phyloP scores from a whole-genome alignment of 1,139 yeast genomes.

The Candida tropicalis region DNA sequence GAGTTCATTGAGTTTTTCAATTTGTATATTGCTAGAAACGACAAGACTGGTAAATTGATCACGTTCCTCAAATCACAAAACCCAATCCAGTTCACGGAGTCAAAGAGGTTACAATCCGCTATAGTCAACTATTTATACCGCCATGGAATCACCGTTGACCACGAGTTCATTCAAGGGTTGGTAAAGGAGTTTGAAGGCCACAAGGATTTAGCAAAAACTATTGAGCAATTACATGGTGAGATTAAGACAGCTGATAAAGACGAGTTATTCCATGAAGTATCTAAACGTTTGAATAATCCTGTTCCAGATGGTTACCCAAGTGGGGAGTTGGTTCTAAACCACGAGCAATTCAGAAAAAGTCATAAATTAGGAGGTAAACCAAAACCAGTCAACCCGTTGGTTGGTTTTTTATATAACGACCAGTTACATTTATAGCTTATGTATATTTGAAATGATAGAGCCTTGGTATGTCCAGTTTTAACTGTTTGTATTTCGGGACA shows the following conservation, averaged over 20 bases:
- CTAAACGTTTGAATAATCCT: slow-evolving; percentile 20
- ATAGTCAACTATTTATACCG: slow-evolving; percentile 30
- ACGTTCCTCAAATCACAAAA: slow-evolving; percentile 71
- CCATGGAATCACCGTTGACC: slow-evolving; percentile 25
- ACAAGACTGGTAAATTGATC: slow-evolving; percentile 51
- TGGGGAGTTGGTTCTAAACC: slow-evolving; percentile 24
- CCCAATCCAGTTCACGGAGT: slow-evolving; percentile 27
- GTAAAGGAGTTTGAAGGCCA: slow-evolving; percentile 25
- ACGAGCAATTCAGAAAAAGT: slow-evolving; percentile 28
- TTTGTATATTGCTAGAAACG: slow-evolving; percentile 38
- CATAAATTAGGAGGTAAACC: slow-evolving; percentile 34
- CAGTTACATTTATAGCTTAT: slow-evolving; percentile 30
- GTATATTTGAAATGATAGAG: neutral
- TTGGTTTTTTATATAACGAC: slow-evolving; percentile 32
- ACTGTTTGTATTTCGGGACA: too few relatives aligned
- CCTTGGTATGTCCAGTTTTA: too few relatives aligned
- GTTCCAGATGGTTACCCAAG: slow-evolving; percentile 33
- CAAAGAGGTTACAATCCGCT: slow-evolving; percentile 30
- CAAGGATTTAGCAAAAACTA: slow-evolving; percentile 17
- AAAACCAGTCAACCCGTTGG: slow-evolving; percentile 33
- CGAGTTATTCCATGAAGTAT: slow-evolving; percentile 16
- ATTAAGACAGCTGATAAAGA: slow-evolving; percentile 10
- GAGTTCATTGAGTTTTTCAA: slow-evolving; percentile 63
- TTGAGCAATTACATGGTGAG: slow-evolving; percentile 14
- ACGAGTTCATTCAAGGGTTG: slow-evolving; percentile 30